Evolutionary conservation across 2,329 filamentous ascomycete genomes (phyloP).

Genomic region (Penicillium sp.): DNA sequence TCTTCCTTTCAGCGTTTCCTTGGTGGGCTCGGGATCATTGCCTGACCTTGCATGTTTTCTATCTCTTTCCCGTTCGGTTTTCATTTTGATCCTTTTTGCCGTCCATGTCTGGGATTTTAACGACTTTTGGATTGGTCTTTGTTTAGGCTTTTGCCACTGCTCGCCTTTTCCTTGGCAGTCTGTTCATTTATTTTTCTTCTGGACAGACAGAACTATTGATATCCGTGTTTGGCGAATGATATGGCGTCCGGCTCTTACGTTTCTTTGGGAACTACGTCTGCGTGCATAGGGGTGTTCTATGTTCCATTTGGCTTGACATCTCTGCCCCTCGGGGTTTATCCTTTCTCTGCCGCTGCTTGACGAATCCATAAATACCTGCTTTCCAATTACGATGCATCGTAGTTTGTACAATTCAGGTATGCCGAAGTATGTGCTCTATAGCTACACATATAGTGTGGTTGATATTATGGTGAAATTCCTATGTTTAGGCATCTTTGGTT

Average conservation of each 20-base stretch:
- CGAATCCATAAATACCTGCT: slow-evolving; percentile 19
- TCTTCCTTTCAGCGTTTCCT: slow-evolving; percentile 22
- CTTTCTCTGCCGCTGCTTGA: slow-evolving; percentile 19
- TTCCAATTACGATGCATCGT: slow-evolving; percentile 4
- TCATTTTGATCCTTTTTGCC: slow-evolving; percentile 10
- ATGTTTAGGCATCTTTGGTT: not conserved
- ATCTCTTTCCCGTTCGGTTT: slow-evolving; percentile 9
- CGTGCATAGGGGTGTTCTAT: slow-evolving; percentile 17
- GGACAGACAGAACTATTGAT: slow-evolving; percentile 24
- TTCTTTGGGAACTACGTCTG: slow-evolving; percentile 18
- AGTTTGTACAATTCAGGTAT: not conserved
- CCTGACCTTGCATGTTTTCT: slow-evolving; percentile 14
- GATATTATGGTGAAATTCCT: not conserved
- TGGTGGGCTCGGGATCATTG: slow-evolving; percentile 16
- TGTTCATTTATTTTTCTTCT: slow-evolving; percentile 3
- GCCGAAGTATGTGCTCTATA: not conserved
- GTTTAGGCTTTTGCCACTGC: slow-evolving; percentile 10
- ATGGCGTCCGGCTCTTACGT: slow-evolving; percentile 26
- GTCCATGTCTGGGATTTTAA: slow-evolving; percentile 15
- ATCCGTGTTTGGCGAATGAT: slow-evolving; percentile 31
- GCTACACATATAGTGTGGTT: not conserved
- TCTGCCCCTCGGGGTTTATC: slow-evolving; percentile 11
- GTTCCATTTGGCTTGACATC: slow-evolving; percentile 12
- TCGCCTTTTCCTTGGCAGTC: slow-evolving; percentile 9
- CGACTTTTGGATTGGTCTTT: slow-evolving; percentile 17